Evolutionary conservation across 2,329 filamentous ascomycete genomes (phyloP).

Genomic region (Aureobasidium sp.): DNA sequence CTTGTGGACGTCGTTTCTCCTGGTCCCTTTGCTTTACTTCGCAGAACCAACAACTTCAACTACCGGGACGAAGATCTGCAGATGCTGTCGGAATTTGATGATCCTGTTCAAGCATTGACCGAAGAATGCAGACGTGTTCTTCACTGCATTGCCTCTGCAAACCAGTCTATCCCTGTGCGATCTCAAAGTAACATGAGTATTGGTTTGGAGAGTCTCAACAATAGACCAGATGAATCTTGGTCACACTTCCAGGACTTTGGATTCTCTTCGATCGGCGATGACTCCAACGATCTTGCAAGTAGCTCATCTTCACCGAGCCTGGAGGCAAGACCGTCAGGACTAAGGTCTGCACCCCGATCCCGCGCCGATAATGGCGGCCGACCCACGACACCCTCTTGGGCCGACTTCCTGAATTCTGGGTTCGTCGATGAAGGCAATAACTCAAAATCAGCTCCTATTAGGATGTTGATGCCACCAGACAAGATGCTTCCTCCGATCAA

Average conservation of each 20-base stretch:
- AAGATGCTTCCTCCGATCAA: conserved; percentile 84
- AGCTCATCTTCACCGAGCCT: conserved; percentile 19
- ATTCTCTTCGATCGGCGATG: conserved; percentile 58
- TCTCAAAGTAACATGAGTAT: conserved; percentile 40
- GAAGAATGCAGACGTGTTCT: conserved; percentile 92
- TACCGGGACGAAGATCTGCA: conserved; percentile 87
- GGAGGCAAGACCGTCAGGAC: conserved; percentile 33
- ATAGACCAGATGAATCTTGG: conserved; percentile 82
- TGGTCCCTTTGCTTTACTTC: conserved; percentile 83
- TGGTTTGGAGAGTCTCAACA: conserved; percentile 24
- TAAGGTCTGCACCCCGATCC: conserved; percentile 62
- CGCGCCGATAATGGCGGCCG: conserved; percentile 61
- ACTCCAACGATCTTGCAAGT: conserved; percentile 13
- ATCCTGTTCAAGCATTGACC: conserved; percentile 79
- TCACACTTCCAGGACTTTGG: conserved; percentile 94
- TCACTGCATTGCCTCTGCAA: conserved; percentile 77
- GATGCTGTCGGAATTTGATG: conserved; percentile 80
- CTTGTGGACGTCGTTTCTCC: conserved; percentile 92
- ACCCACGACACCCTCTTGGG: conserved; percentile 95
- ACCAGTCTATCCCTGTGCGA: conserved; percentile 63
- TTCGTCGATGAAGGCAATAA: conserved; percentile 71
- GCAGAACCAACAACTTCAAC: conserved; percentile 89
- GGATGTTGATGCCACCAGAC: conserved; percentile 79
- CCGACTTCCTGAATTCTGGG: conserved; percentile 90
- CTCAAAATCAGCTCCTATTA: conserved; percentile 44